These are phyloP conservation scores for Diophrys sp. DNA, from an alignment of 73 alveolate species.

Conservation along the genomic window DNA sequence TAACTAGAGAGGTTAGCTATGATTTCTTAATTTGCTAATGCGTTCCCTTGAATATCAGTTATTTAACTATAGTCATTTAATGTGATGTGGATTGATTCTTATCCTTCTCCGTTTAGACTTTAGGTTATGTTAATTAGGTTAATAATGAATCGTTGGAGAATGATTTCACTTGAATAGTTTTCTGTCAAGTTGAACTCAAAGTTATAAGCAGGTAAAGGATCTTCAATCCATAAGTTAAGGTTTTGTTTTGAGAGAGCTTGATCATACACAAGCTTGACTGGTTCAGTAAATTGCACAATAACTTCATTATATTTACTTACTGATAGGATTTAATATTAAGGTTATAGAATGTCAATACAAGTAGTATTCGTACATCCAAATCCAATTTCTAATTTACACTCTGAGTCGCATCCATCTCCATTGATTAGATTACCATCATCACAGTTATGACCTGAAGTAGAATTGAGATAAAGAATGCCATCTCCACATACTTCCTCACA, in stretches of 20 bases:
- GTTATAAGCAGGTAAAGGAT: background rate
- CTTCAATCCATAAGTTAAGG: background rate
- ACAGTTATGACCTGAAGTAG: slow-evolving; percentile 1
- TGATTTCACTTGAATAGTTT: background rate
- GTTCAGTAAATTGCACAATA: background rate
- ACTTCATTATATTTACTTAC: background rate
- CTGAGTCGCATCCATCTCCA: slow-evolving; percentile 12
- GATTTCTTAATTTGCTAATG: background rate
- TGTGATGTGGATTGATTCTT: background rate
- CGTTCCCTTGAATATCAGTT: background rate
- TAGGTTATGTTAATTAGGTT: background rate
- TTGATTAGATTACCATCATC: slow-evolving; percentile 14
- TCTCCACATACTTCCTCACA: too few relatives aligned
- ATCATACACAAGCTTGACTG: background rate
- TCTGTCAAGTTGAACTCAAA: background rate
- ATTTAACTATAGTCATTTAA: too few relatives aligned
- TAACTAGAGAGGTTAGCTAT: background rate
- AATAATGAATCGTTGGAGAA: too few relatives aligned
- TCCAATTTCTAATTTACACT: slow-evolving; percentile 4
- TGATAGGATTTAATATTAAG: background rate
- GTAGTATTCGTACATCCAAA: slow-evolving; percentile 4
- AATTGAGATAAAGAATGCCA: background rate
- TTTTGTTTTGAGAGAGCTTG: background rate
- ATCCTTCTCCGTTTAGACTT: background rate
- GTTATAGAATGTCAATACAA: background rate